Evolutionary conservation across 345 rosid genomes (phyloP), one percentile per base, ranked within the genome.

Genomic region (Passiflora organensis): DNA sequence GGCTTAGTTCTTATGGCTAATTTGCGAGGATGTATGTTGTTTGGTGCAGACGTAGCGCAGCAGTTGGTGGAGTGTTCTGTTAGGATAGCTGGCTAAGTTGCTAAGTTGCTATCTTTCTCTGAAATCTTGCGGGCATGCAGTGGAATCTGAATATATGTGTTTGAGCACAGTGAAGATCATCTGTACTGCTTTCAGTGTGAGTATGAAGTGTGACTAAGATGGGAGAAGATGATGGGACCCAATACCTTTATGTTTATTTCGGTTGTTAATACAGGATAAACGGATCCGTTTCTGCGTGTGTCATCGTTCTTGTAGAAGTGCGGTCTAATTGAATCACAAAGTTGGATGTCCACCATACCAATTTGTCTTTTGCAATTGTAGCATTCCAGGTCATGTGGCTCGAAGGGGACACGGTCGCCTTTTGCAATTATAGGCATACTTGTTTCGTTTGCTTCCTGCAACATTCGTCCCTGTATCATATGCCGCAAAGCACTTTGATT

Each of bases 51-150:
- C 69, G 81, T 86, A 47, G 60, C 80, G 0, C 72, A 79, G 63
- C 95, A 86, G 68, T 66, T 86, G 80, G 76, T 83, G 87, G 95
- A 86, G 84, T 81, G n/a, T 28, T 86, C 41, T 72, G 79, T 53
- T 74, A 68, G n/a, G 57, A 37, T 37, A 49, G 53, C 61, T 10
- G 32, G 37, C 22, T 0, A 11, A 63, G 42, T 37, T 34, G n/a
- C 3, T 37, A 1, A 13, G 2, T 36, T 51, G 8, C 9, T 23
- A 32, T 42, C 13, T n/a, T n/a, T n/a, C n/a, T n/a, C n/a, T n/a
- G n/a, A 23, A 20, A n/a, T 32, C 16, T 24, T 6, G 15, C 24
- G 47, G 45, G 60, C 10, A 28, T 8, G 34, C 34, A 8, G 34
- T 28, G 5, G 8, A 2, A 2, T 28, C 5, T 28, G 34, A n/a